Base-by-base conservation (phyloP, 2,329 filamentous ascomycete species). In the Epichloe glyceriae region DNA sequence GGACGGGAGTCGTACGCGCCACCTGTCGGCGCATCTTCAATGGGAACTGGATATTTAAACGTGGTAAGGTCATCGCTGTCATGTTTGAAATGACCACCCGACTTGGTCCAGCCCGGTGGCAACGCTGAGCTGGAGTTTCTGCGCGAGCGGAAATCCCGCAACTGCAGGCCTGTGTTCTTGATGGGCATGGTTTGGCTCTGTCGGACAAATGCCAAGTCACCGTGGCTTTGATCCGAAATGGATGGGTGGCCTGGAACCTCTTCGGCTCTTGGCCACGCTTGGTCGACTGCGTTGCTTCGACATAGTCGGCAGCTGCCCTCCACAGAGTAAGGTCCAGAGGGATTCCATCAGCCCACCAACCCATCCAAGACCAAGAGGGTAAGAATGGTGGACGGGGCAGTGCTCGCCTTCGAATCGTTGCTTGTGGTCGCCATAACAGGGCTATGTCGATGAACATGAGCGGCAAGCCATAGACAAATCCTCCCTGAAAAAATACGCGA, bases 331-430 rank as follows among this genome's bases (percentile, higher is more conserved):
- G 54, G 49, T 73, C 70, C 14, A 69, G 67, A 5, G 70, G 64
- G 14, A 72, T 61, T 30, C 65, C 68, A 51, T 73, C 70, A 50
- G 70, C 71, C 65, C 69, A 71, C 70, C 70, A 73, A 20, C 70
- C 70, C 65, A 73, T 68, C 70, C 70, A 73, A 33, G 69, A 70
- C 70, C 70, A 73, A 4, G 68, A 70, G 0, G 70, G 70, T 5
- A 73, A 59, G 49, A 68, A 69, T 2, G 68, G 64, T 11, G 67
- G 61, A 0, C 63, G 62, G 3, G 65, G 58, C 6, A 68, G 56
- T 6, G 65, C 64, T 20, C 70, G 59, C 17, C 70, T 61, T 26
- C 69, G 63, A 30, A 73, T 67, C 3, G 68, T 70, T 15, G 70
- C 68, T 44, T 69, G 63, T 14, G 70, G 70, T 15, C 69, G 64